phyloP scores from a whole-genome alignment of 2,329 filamentous ascomycete genomes.

The Fusarium liriodendri region DNA sequence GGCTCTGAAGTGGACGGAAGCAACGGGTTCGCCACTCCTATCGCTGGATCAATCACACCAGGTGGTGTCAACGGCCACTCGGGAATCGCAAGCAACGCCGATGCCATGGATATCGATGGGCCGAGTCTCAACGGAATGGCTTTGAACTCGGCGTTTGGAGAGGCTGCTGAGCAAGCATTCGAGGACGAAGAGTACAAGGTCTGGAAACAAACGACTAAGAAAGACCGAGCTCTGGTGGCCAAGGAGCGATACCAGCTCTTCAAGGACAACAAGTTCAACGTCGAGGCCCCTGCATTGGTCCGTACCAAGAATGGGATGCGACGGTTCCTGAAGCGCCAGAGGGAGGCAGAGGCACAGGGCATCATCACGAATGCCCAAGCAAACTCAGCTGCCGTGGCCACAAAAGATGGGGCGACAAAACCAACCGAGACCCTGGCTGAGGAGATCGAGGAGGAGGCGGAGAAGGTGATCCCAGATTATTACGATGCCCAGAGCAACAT shows the following conservation, averaged over 20 bases:
- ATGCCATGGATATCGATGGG: constrained; percentile 89
- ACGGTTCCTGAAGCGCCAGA: constrained; percentile 83
- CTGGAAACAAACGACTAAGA: constrained; percentile 99
- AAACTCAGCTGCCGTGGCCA: constrained; percentile 51
- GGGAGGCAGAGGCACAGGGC: constrained; percentile 69
- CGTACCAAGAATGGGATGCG: constrained; percentile 90
- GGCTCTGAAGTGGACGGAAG: constrained; percentile 89
- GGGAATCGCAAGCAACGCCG: constrained; percentile 77
- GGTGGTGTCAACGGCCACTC: constrained; percentile 75
- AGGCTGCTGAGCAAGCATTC: constrained; percentile 79
- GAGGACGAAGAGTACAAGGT: constrained; percentile 96
- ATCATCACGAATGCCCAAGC: constrained; percentile 51
- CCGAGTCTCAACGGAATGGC: constrained; percentile 75
- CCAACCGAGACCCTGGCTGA: constrained; percentile 85
- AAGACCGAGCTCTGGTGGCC: constrained; percentile 86
- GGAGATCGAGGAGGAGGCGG: constrained; percentile 91
- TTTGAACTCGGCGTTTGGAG: constrained; percentile 71
- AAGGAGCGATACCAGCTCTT: constrained; percentile 90
- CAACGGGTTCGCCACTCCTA: constrained; percentile 86
- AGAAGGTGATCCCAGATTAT: constrained; percentile 90
- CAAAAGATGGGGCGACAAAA: constrained; percentile 60
- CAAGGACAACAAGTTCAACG: constrained; percentile 83
- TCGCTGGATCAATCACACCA: constrained; percentile 81
- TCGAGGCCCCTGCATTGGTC: constrained; percentile 87
- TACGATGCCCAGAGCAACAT: constrained; percentile 89